These are phyloP conservation scores for Allantophomopsis cytisporea DNA, from an alignment of 2,329 filamentous ascomycete genomes.

Conservation along the genomic window DNA sequence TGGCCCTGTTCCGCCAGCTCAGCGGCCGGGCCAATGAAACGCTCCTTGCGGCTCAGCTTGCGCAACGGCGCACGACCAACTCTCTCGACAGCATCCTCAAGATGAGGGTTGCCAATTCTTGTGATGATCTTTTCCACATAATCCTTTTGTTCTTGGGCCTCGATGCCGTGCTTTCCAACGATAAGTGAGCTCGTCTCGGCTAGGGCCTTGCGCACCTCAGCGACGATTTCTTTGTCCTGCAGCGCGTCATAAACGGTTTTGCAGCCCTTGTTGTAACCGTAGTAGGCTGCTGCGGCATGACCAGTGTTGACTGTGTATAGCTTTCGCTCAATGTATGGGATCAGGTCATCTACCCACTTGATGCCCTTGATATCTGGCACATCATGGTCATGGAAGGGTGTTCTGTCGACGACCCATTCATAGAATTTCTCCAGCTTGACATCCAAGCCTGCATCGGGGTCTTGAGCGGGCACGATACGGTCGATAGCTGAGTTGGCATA, in stretches of 20 bases:
- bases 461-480: constrained; percentile 90
- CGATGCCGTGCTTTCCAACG: constrained; percentile 73
- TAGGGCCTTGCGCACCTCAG: constrained; percentile 67
- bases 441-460: constrained; percentile 65
- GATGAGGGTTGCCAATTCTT: constrained; percentile 84
- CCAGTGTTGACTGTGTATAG: constrained; percentile 98
- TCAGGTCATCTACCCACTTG: constrained; percentile 83
- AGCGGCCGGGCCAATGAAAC: constrained; percentile 83
- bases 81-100: constrained; percentile 88
- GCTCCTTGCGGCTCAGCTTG: constrained; percentile 90
- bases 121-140: constrained; percentile 89
- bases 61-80: constrained; percentile 89
- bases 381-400: constrained; percentile 61
- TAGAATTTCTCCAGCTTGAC: constrained; percentile 98
- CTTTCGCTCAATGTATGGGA: constrained; percentile 97
- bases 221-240: constrained; percentile 64
- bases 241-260: constrained; percentile 82
- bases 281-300: constrained; percentile 92
- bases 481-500: constrained; percentile 98
- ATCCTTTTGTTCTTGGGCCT: constrained; percentile 58
- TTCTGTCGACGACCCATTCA: constrained; percentile 92
- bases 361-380: constrained; percentile 73
- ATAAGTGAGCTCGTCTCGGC: constrained; percentile 81
- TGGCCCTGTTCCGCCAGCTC: constrained; percentile 75
- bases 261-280: constrained; percentile 78